Base-by-base conservation (phyloP, 768 basidiomycete genomes). In the Trametes cinnabarina region DNA sequence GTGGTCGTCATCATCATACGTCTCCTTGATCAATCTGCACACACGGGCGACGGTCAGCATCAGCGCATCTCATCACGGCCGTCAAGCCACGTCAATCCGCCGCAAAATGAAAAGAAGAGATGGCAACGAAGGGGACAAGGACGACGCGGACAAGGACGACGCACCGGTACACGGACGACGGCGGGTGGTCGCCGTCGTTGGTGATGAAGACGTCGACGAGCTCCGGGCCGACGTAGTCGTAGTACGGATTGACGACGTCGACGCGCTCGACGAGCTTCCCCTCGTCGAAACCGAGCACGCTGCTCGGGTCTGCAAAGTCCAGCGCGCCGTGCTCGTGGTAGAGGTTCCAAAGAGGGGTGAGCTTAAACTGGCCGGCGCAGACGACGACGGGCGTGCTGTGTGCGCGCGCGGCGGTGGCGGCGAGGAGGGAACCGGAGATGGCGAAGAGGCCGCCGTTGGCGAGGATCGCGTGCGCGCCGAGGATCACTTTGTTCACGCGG, bases 381-480 rank as follows among this genome's bases (percentile, higher is more conserved):
- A 97, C 90, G 35, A 96, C 90, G 42, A 98, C 90, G 0, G 94
- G 94, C 19, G 92, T 94, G 66, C 88, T 85, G 74, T 97, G 94
- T 26, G 87, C 89, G 55, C 85, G 85, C 34, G 95, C 95, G 47
- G 94, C 94, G 22, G 88, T 84, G 3, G 91, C 92, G 1, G 87
- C 91, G 41, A 94, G 77, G 17, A 94, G 80, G 1, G 92, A 89
- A 19, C 95, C 95, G 0, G 90, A 82, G 42, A 91, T 82, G 15
- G 92, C 90, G 71, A 96, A 94, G 82, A 98, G 88, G 14, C 95
- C 94, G 14, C 97, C 97, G 68, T 98, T 96, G 23, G 96, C 95
- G 48, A 97, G 86, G 66, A 98, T 89, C n/a, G 90, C 87, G 72
- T 98, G 96, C 11, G 94, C 90, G 26, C 94, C 93, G 44, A 99